Percentiles rank a stretch among this genome's conserved stretches.
Conservation (phyloP, 495 filamentous ascomycete species). For the Penicillium verhagenii region DNA sequence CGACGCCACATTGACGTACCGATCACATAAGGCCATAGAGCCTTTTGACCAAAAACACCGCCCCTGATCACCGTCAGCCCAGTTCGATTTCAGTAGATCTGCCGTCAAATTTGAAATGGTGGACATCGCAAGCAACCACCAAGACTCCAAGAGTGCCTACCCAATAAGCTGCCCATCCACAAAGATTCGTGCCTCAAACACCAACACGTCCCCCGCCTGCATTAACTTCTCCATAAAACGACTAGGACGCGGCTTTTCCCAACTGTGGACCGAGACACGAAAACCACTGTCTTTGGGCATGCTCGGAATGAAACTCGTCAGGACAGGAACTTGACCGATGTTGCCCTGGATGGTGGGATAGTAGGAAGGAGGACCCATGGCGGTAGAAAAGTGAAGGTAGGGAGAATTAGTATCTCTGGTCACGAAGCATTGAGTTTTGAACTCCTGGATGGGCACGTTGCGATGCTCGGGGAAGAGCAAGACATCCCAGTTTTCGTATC, state of each 20-base stretch:
- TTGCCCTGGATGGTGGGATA: conserved; percentile 29
- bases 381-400: conserved; percentile 32
- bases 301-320: conserved; percentile 76
- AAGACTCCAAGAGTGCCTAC: conserved; percentile 55
- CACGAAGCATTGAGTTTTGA: conserved; percentile 79
- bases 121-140: not conserved
- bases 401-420: conserved; percentile 58
- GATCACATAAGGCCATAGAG: conserved; percentile 62
- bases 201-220: conserved; percentile 57
- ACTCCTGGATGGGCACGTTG: conserved; percentile 77
- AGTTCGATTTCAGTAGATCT: not conserved
- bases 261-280: conserved; percentile 77
- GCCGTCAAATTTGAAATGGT: not conserved
- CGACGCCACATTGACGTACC: conserved; percentile 28
- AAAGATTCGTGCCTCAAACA: conserved; percentile 68
- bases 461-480: conserved; percentile 69
- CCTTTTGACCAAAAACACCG: conserved; percentile 52
- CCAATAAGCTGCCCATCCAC: conserved; percentile 67
- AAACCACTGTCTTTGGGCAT: conserved; percentile 60
- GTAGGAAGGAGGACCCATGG: conserved; percentile 27
- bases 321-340: conserved; percentile 57
- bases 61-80: conserved; percentile 31
- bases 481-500: conserved; percentile 84
- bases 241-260: conserved; percentile 66
- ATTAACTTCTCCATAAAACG: conserved; percentile 59